Evolutionary conservation across 495 filamentous ascomycete species (phyloP).

Genomic region (Pyrenula massariospora): DNA sequence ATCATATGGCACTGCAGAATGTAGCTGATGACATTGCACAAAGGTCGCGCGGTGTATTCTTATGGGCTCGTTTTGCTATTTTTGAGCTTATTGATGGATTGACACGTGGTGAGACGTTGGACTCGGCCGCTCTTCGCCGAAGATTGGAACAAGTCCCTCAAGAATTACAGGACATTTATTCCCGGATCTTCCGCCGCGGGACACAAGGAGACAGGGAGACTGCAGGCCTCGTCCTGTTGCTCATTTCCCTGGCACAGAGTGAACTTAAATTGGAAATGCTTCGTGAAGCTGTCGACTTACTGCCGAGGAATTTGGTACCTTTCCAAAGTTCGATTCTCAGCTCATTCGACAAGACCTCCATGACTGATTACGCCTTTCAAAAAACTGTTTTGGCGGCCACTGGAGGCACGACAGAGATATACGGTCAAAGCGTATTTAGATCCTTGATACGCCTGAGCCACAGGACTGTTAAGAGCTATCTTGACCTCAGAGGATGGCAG

Average conservation of each 20-base stretch:
- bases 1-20: no score
- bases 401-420: not conserved
- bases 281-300: not conserved
- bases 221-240: not conserved
- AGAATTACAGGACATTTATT: constrained; percentile 2
- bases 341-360: not conserved
- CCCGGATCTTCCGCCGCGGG: not conserved
- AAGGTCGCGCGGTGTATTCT: constrained; percentile 1
- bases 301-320: not conserved
- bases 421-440: no score
- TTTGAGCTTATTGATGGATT: constrained; percentile 2
- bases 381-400: not conserved
- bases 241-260: not conserved
- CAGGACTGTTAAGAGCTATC: not conserved
- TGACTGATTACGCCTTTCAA: not conserved
- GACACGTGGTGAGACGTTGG: not conserved
- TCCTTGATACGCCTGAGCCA: not conserved
- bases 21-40: not conserved
- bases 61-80: constrained; percentile 4
- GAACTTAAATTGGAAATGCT: not conserved
- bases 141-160: not conserved
- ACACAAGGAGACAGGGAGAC: not conserved
- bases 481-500: not conserved
- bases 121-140: no score
- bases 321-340: no score